These are phyloP conservation scores for Aspergillus fumigatiaffinis DNA, from an alignment of 2,329 filamentous ascomycete species.

Conservation along the genomic window DNA sequence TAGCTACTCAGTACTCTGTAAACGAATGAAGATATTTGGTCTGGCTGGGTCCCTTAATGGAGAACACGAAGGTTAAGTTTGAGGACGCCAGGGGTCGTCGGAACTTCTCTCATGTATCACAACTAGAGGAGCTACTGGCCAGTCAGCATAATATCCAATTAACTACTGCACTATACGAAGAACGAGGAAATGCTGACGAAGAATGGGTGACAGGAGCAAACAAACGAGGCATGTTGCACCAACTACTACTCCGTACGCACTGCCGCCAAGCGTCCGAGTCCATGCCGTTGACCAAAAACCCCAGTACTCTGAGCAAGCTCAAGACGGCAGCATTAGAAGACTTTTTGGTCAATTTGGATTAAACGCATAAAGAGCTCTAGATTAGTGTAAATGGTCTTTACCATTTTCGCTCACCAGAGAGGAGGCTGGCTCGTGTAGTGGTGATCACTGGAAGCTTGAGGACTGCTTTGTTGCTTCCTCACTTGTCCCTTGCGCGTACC, in stretches of 20 bases:
- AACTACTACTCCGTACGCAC: no score
- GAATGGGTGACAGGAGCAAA: not conserved
- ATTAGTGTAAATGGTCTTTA: not conserved
- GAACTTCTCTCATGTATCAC: not conserved
- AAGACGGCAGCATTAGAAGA: no score
- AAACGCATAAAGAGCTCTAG: not conserved
- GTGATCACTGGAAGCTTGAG: not conserved
- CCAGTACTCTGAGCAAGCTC: no score
- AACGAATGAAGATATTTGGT: not conserved
- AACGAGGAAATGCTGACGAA: not conserved
- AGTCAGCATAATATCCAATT: not conserved
- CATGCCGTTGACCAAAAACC: no score
- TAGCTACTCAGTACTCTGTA: not conserved
- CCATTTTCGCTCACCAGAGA: not conserved
- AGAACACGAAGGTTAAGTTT: not conserved
- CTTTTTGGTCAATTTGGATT: not conserved
- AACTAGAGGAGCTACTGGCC: not conserved
- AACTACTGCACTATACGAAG: not conserved
- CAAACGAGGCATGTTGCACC: not conserved
- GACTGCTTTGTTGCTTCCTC: not conserved
- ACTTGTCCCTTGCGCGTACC: not conserved
- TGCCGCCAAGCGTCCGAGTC: not conserved
- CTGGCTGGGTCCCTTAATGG: not conserved
- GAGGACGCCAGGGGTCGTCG: not conserved
- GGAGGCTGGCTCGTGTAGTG: not conserved